These are phyloP conservation scores for Wickerhamiella cacticola DNA, from an alignment of 805 yeast species.

Conservation along the genomic window DNA sequence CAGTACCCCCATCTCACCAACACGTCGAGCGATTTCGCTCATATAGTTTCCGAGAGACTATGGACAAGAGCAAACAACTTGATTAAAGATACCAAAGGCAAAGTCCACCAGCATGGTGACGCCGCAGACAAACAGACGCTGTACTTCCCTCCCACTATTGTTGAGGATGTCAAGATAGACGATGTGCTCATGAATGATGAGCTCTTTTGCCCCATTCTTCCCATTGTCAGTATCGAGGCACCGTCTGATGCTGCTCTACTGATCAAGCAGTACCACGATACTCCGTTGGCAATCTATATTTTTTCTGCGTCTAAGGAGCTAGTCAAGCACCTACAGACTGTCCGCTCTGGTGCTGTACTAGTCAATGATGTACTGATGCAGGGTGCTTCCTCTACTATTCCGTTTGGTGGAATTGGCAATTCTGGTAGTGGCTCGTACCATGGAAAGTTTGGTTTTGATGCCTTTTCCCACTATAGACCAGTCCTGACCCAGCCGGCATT, in stretches of 20 bases:
- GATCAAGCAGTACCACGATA: conserved; percentile 40
- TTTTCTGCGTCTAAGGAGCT: conserved; percentile 41
- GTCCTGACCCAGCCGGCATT: conserved; percentile 51
- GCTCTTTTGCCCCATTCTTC: conserved; percentile 76
- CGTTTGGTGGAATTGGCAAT: conserved; percentile 87
- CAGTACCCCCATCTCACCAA: conserved; percentile 35
- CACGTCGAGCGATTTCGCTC: conserved; percentile 39
- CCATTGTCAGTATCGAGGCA: conserved; percentile 45
- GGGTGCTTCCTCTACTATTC: conserved; percentile 52
- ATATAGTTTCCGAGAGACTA: conserved; percentile 46
- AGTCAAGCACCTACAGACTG: conserved; percentile 37
- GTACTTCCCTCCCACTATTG: conserved; percentile 61
- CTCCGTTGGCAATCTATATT: conserved; percentile 72
- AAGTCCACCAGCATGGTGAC: conserved; percentile 24
- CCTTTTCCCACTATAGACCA: conserved; percentile 70
- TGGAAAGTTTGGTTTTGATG: conserved; percentile 52
- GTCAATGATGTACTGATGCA: conserved; percentile 66
- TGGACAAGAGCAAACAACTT: conserved; percentile 37
- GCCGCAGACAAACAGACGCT: conserved; percentile 30
- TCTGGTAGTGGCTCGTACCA: conserved; percentile 81
- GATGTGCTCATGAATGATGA: conserved; percentile 69
- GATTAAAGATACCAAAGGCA: conserved; percentile 30
- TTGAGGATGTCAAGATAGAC: conserved; percentile 46
- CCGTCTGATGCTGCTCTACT: conserved; percentile 24
- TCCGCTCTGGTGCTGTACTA: conserved; percentile 62